Evolutionary conservation across 768 basidiomycete species (phyloP), one percentile per base, ranked within the genome.

Genomic region (Leucogyrophana mollusca): DNA sequence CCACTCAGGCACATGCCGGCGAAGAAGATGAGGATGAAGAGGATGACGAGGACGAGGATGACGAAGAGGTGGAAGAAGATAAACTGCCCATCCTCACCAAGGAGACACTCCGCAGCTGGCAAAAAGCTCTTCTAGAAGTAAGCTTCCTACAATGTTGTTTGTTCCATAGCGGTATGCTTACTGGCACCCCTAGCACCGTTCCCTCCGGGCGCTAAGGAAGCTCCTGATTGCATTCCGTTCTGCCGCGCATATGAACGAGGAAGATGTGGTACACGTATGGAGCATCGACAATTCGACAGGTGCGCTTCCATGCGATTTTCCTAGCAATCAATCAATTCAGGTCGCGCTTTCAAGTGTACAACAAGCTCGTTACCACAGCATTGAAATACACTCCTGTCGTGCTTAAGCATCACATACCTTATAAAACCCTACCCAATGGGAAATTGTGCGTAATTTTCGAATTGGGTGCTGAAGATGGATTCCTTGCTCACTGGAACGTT

Each of bases 301-400:
- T 91, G 17, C 9, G 20, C 22, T 40, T 18, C 27, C 45, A 17
- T 16, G 17, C 9, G 18, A 38, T 40, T 18, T 4, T 20, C 27
- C 0, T 1, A 22, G n/a, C 51, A 52, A 11, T 57, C 21, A 6
- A 14, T n/a, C n/a, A n/a, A n/a, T n/a, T n/a, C n/a, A n/a, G n/a
- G n/a, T n/a, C n/a, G 9, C 1, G 11, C 35, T 16, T 23, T 14
- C 30, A 46, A 95, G 94, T 97, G n/a, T 98, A 94, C 71, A 87
- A 86, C 72, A 96, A 97, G 70, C 77, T 98, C 17, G 74, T 99
- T 35, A 80, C 80, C 9, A 95, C 94, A 1, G 71, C 93, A 2
- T 73, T 99, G 21, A 83, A 82, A 58, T 99, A 90, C 67, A 94
- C 94, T 0, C 94, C 96, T 2, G 77, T 97, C 33, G 77, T 97